Conservation (phyloP, 169 alveolate genomes). For the Cyclospora cayetanensis region DNA sequence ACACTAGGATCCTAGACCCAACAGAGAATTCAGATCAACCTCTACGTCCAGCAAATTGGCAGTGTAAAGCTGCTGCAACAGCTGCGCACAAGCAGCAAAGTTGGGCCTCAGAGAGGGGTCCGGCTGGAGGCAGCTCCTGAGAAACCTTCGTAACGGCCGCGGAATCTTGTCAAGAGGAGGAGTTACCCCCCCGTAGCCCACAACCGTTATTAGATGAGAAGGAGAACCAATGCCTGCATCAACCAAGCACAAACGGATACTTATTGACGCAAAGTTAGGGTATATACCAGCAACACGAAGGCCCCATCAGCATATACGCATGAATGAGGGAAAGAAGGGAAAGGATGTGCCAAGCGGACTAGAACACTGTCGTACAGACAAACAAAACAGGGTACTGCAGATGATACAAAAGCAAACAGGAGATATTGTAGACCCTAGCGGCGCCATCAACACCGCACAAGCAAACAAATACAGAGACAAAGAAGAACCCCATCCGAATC, state of each 20-base stretch:
- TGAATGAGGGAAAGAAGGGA: background rate
- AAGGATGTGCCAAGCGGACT: too few relatives aligned
- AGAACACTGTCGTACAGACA: too few relatives aligned
- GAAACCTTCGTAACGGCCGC: slow-evolving; percentile 26
- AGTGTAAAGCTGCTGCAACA: slow-evolving; percentile 59
- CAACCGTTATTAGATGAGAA: slow-evolving; percentile 59
- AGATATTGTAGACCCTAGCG: background rate
- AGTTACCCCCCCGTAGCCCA: slow-evolving; percentile 66
- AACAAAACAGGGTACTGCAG: background rate
- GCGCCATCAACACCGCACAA: background rate
- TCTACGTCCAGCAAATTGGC: slow-evolving; percentile 68
- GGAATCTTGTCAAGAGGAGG: slow-evolving; percentile 24
- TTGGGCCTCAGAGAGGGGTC: slow-evolving; percentile 52
- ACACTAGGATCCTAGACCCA: slow-evolving; percentile 55
- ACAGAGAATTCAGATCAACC: slow-evolving; percentile 53
- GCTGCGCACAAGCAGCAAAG: slow-evolving; percentile 70
- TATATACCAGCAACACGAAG: background rate
- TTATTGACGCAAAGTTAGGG: too few relatives aligned
- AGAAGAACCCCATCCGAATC: too few relatives aligned
- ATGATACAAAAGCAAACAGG: background rate
- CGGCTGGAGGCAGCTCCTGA: slow-evolving; percentile 38
- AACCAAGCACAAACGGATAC: too few relatives aligned
- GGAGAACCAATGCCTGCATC: slow-evolving; percentile 64
- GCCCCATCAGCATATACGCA: background rate
- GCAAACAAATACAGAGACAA: background rate